Conservation (phyloP, 192 early-diverging fungal species). For the Podila epicladia region DNA sequence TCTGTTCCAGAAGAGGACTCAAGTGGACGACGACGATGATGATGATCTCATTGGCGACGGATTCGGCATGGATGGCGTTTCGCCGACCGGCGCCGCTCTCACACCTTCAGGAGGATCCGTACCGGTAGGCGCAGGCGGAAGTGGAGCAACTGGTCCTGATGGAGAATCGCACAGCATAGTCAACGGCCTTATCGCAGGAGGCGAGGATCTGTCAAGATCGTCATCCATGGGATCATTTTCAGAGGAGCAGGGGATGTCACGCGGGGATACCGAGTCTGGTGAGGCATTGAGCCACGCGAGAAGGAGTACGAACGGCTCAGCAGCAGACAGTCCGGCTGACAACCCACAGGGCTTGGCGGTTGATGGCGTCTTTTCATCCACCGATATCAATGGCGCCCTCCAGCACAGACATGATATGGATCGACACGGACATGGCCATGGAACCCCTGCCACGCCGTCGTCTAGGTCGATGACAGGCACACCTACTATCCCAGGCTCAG, state of each 20-base stretch:
- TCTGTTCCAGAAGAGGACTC: slow-evolving; percentile 14
- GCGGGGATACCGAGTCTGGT: background rate
- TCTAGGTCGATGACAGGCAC: slow-evolving; percentile 29
- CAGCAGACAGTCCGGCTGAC: background rate
- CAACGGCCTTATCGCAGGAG: too few relatives aligned
- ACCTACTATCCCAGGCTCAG: slow-evolving; percentile 14
- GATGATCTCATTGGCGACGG: slow-evolving; percentile 22
- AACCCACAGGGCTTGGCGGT: background rate
- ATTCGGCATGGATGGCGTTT: slow-evolving; percentile 20
- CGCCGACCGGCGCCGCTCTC: background rate
- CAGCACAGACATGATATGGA: background rate
- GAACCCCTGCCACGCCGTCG: slow-evolving; percentile 15
- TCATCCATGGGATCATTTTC: background rate
- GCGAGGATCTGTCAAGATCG: background rate
- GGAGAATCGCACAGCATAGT: background rate
- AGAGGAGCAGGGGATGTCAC: background rate
- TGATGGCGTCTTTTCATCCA: background rate
- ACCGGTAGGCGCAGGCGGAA: background rate
- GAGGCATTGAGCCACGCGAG: background rate
- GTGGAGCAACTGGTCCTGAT: background rate
- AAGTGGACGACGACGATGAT: slow-evolving; percentile 18
- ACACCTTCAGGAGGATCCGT: background rate
- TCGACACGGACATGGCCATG: slow-evolving; percentile 7
- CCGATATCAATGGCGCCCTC: background rate
- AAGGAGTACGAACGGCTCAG: background rate